Base-by-base conservation (phyloP, 2,329 filamentous ascomycete species). In the Talaromyces sp. region DNA sequence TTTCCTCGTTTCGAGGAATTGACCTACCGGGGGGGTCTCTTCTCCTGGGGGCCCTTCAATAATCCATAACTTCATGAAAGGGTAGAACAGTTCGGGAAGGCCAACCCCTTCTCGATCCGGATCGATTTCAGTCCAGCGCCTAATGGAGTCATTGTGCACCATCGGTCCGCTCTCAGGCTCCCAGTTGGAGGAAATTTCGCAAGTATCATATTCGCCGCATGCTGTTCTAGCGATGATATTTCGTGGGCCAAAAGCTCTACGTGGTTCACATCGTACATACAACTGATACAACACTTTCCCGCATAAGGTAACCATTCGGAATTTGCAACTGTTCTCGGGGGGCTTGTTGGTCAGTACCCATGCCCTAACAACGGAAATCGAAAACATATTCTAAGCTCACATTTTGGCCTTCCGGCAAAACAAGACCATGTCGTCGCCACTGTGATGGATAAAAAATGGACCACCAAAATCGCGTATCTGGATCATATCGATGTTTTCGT, bases 11-110 rank as follows among this genome's bases (percentile, higher is more conserved):
- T 16, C 3, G 3, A 2, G 14, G 33, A 24, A 14, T 14, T 13
- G 5, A 62, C 60, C 22, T 62, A 62, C 60, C 35, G 60, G 60
- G 4, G 60, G 60, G 14, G 24, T 35, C 22, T 62, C 60, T 14
- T 31, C 35, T n/a, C n/a, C 54, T 14, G 60, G 60, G 4, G 60
- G 60, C 16, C 60, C 60, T 35, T 62, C 60, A 9, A 54, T 43
- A 11, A 62, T 62, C 60, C 60, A 62, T 22, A 62, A 43, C 14
- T 62, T 62, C 60, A 62, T 62, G 16, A 62, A 62, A 16, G 60
- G 60, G 5, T 62, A 35, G 22, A 62, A 62, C 1, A n/a, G 6
- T 8, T 62, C 39, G 8, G 60, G 39, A 31, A 62, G 37, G 39
- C 19, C 35, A 54, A 35, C 37, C n/a, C 47, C 60, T 41, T 62